A percentile compares a stretch with the other conserved stretches of the same genome.
These are phyloP conservation scores for Forsythia viridissima DNA, from an alignment of 257 asterid genomes.

Conservation along the genomic window DNA sequence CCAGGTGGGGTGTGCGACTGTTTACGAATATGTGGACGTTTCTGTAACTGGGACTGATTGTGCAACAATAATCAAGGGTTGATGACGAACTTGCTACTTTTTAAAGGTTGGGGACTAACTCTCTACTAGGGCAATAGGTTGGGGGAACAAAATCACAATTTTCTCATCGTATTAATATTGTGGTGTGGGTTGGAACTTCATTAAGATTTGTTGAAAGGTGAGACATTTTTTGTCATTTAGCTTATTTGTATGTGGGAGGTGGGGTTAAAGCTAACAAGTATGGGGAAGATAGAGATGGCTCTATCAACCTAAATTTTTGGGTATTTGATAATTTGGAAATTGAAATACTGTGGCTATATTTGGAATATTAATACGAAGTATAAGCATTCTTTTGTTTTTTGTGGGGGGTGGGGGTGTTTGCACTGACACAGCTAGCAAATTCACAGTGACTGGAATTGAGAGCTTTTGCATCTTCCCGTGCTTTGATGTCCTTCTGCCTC, in stretches of 20 bases:
- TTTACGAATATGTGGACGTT: neutral
- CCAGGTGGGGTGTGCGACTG: neutral
- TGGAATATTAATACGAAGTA: neutral
- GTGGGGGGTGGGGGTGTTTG: neutral
- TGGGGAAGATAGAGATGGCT: neutral
- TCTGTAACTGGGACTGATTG: neutral
- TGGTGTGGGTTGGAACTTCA: neutral
- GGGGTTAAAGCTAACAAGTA: neutral
- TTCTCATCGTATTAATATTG: neutral
- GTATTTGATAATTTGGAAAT: neutral
- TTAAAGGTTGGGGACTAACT: neutral
- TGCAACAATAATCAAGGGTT: neutral
- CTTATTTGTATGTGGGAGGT: neutral
- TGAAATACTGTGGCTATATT: neutral
- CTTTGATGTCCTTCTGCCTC: no score
- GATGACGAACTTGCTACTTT: neutral
- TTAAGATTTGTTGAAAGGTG: neutral
- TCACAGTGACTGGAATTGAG: neutral
- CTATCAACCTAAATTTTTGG: neutral
- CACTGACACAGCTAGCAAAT: neutral
- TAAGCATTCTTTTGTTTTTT: no score
- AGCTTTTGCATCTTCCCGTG: neutral
- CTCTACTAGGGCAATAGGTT: neutral
- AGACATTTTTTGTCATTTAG: neutral
- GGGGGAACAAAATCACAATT: neutral